phyloP scores from a whole-genome alignment of 163 green algal genomes.

The Chlorella variabilis region DNA sequence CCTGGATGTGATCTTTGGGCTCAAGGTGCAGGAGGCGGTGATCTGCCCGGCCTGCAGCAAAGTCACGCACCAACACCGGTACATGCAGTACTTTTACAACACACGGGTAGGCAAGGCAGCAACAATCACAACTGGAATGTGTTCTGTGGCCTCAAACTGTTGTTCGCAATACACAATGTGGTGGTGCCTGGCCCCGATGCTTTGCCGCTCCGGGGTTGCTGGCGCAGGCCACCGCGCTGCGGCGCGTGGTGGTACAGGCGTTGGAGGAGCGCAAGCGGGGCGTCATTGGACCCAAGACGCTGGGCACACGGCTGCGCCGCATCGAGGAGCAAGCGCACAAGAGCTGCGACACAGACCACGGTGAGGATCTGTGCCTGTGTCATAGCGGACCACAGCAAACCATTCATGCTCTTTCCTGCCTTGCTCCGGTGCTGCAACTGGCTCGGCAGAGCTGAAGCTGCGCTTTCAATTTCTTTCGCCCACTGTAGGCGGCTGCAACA shows the following conservation, averaged over 20 bases:
- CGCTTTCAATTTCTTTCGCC: no score
- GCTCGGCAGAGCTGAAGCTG: no score
- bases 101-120: neutral
- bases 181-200: conserved; percentile 26
- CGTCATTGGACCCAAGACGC: neutral
- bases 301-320: neutral
- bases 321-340: conserved; percentile 31
- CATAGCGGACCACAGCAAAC: no score
- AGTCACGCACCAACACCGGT: conserved; percentile 2
- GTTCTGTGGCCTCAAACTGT: neutral
- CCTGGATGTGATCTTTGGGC: conserved; percentile 13
- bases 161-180: neutral
- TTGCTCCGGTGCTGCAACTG: no score
- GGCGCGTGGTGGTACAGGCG: conserved; percentile 15
- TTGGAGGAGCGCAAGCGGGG: conserved; percentile 7
- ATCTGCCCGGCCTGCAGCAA: neutral
- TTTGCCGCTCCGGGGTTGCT: neutral
- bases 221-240: conserved; percentile 27
- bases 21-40: conserved; percentile 7
- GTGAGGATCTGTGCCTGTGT: no score
- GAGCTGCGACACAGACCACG: conserved; percentile 34
- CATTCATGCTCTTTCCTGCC: no score
- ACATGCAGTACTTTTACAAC: conserved; percentile 33
- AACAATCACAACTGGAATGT: neutral
- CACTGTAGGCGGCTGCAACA: conserved; percentile 28